A percentile compares a stretch with the other conserved stretches of the same genome.
These are phyloP conservation scores for Puccinia novopanici DNA, from an alignment of 1,284 basidiomycete species.

Conservation along the genomic window DNA sequence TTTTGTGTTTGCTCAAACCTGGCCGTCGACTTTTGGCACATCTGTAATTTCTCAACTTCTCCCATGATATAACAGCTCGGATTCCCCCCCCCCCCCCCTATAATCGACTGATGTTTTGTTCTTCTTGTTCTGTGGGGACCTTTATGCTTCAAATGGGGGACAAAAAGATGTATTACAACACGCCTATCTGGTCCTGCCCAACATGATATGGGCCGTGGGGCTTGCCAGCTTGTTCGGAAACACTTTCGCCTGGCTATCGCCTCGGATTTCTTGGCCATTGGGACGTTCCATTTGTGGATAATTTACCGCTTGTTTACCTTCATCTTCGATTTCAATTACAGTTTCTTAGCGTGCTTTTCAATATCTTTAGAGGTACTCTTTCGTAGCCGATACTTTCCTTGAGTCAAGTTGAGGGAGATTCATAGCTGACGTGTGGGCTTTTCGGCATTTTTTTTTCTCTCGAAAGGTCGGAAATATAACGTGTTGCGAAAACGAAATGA, in stretches of 20 bases:
- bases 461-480: slow-evolving; percentile 79
- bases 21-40: slow-evolving; percentile 69
- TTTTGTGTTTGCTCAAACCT: slow-evolving; percentile 72
- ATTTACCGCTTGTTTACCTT: slow-evolving; percentile 70
- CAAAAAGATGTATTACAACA: slow-evolving; percentile 58
- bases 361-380: slow-evolving; percentile 80
- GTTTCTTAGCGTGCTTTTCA: slow-evolving; percentile 75
- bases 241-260: slow-evolving; percentile 71
- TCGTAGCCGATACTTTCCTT: no score
- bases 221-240: slow-evolving; percentile 68
- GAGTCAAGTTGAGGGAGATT: no score
- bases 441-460: not conserved
- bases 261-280: slow-evolving; percentile 69
- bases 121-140: no score
- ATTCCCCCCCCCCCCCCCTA: no score
- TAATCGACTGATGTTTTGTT: slow-evolving; percentile 37
- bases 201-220: slow-evolving; percentile 64
- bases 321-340: slow-evolving; percentile 69
- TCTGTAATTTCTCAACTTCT: no score
- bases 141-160: slow-evolving; percentile 56
- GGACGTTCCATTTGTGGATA: slow-evolving; percentile 73
- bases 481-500: slow-evolving; percentile 79
- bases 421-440: not conserved
- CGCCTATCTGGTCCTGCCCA: slow-evolving; percentile 62
- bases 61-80: no score